Evolutionary conservation across 257 asterid species (phyloP), one percentile per base, ranked within the genome.

Genomic region (Lithospermum erythrorhizon): DNA sequence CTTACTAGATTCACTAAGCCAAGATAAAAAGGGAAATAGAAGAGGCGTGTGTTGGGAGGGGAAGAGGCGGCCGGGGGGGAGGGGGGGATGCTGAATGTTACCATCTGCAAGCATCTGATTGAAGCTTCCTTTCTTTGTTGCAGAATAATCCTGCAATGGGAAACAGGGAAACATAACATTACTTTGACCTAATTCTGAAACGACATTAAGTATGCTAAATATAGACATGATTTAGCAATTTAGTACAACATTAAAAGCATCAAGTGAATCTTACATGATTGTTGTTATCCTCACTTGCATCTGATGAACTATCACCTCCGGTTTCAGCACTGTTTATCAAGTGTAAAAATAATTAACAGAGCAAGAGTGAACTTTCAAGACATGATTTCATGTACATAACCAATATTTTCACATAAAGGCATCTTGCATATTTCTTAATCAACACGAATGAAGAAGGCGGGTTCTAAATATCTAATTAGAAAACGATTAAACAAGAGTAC

Each of bases 81-180:
- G n/a, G n/a, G n/a, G n/a, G 68, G 62, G 61, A 54, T 59, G 72
- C n/a, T n/a, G n/a, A n/a, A n/a, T n/a, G n/a, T n/a, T 76, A 91
- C 98, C 98, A 59, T 86, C 96, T 16, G 88, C 98, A 65, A 91
- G 94, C 98, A 88, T 91, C 76, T 81, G 95, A 55, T 86, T 86
- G 57, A 91, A 91, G 73, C 95, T 91, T 72, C 96, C 95, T 78
- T 81, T 88, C 86, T 82, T 91, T 48, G 80, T 54, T 22, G 70
- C 85, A 67, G 95, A 69, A 63, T 68, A 82, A 64, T 78, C 95
- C 98, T 86, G 65, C 24, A 59, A 53, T 20, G 23, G 6, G 25
- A 11, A 20, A 53, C 25, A 3, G 6, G 25, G 16, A 20, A 53
- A 15, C 24, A 47, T 59, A 11, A 5, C 17, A 41, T 41, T 11